A percentile compares a stretch with the other conserved stretches of the same genome.
Evolutionary conservation across 371 early-diverging fungal species (phyloP).

Genomic region (Mortierella sp.): DNA sequence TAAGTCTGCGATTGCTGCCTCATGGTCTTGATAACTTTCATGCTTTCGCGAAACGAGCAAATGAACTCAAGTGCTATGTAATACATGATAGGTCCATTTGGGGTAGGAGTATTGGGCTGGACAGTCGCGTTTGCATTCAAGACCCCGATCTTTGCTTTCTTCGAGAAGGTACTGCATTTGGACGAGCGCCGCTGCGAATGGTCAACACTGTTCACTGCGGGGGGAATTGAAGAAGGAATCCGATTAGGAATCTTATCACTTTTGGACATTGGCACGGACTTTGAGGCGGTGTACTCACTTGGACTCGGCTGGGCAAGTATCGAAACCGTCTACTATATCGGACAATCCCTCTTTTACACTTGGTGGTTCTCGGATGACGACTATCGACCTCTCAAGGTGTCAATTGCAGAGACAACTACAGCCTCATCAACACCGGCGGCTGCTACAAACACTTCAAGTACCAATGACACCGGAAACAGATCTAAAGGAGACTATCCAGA

Average conservation of each 20-base stretch:
- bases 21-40: too few relatives aligned
- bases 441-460: neutral
- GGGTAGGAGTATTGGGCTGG: constrained; percentile 47
- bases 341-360: constrained; percentile 33
- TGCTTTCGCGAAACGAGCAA: too few relatives aligned
- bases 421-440: neutral
- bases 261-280: constrained; percentile 10
- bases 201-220: constrained; percentile 31
- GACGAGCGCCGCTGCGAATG: constrained; percentile 20
- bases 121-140: constrained; percentile 31
- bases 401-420: neutral
- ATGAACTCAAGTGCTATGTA: too few relatives aligned
- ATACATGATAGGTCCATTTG: constrained; percentile 37
- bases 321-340: constrained; percentile 48
- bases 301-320: constrained; percentile 53
- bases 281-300: constrained; percentile 44
- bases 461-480: neutral
- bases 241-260: constrained; percentile 6
- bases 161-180: constrained; percentile 16
- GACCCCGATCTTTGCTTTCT: constrained; percentile 36
- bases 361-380: constrained; percentile 27
- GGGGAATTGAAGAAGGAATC: constrained; percentile 17
- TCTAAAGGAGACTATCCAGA: neutral
- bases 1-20: too few relatives aligned
- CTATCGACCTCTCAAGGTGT: constrained; percentile 9